Conservation (phyloP, 345 rosid species). For the Syzygium aromaticum region DNA sequence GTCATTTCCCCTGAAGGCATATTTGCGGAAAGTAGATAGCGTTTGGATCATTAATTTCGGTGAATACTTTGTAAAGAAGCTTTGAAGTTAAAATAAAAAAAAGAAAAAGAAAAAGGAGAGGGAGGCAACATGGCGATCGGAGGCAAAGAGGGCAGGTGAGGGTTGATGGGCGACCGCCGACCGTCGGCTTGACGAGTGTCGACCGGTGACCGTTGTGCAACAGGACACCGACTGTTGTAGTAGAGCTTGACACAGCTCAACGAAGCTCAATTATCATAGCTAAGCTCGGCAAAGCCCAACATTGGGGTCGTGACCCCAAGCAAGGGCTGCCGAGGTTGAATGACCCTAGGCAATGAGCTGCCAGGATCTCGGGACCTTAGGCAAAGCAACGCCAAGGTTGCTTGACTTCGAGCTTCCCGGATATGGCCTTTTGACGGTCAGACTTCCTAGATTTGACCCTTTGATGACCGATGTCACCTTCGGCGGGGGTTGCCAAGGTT, state of each 20-base stretch:
- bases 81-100: too few species aligned
- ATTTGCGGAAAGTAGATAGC: too few species aligned
- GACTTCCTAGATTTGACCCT: neutral
- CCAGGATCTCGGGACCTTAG: neutral
- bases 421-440: neutral
- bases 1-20: neutral
- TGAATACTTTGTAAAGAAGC: neutral
- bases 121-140: neutral
- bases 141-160: neutral
- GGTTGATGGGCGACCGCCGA: neutral
- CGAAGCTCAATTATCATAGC: fast-evolving
- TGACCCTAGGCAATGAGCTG: neutral
- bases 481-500: neutral
- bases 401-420: neutral
- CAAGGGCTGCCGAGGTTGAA: neutral
- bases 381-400: neutral
- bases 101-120: neutral
- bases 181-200: neutral
- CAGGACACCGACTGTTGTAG: neutral
- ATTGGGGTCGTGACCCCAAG: fast-evolving
- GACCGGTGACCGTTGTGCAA: neutral
- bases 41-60: neutral
- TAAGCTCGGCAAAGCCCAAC: neutral
- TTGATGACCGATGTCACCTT: neutral
- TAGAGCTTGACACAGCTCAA: neutral